These are phyloP conservation scores for Trichophyton simii DNA, from an alignment of 2,329 filamentous ascomycete species.

Conservation along the genomic window DNA sequence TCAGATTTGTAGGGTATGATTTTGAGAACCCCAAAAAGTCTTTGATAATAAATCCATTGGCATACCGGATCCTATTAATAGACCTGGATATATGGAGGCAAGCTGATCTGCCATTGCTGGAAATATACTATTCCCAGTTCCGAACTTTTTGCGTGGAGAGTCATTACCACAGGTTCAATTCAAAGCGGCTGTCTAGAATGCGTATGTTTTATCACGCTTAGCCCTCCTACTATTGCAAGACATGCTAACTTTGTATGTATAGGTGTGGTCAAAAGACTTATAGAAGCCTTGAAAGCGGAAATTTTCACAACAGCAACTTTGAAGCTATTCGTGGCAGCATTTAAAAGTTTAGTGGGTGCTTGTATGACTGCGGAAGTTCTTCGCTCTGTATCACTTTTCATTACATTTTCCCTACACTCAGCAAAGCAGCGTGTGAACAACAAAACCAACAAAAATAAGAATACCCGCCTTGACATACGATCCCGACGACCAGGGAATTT, in stretches of 20 bases:
- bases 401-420: slow-evolving; percentile 81
- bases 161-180: slow-evolving; percentile 86
- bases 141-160: slow-evolving; percentile 76
- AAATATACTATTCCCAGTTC: slow-evolving; percentile 88
- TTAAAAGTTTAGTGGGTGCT: slow-evolving; percentile 65
- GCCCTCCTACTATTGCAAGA: slow-evolving; percentile 11
- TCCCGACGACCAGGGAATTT: slow-evolving; percentile 20
- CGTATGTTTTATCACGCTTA: slow-evolving; percentile 44
- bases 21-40: slow-evolving; percentile 68
- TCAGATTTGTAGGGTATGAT: slow-evolving; percentile 82
- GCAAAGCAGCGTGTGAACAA: slow-evolving; percentile 27
- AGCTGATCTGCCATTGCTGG: slow-evolving; percentile 62
- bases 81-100: slow-evolving; percentile 89
- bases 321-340: slow-evolving; percentile 62
- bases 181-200: slow-evolving; percentile 75
- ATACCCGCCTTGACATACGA: slow-evolving; percentile 25
- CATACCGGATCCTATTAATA: slow-evolving; percentile 81
- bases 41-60: slow-evolving; percentile 88
- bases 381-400: slow-evolving; percentile 75
- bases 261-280: slow-evolving; percentile 80
- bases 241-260: slow-evolving; percentile 13
- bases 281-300: slow-evolving; percentile 84
- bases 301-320: slow-evolving; percentile 59
- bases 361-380: slow-evolving; percentile 76
- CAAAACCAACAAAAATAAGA: slow-evolving; percentile 36